Base-by-base conservation (phyloP, 768 basidiomycete genomes). In the Fibroporia radiculosa region DNA sequence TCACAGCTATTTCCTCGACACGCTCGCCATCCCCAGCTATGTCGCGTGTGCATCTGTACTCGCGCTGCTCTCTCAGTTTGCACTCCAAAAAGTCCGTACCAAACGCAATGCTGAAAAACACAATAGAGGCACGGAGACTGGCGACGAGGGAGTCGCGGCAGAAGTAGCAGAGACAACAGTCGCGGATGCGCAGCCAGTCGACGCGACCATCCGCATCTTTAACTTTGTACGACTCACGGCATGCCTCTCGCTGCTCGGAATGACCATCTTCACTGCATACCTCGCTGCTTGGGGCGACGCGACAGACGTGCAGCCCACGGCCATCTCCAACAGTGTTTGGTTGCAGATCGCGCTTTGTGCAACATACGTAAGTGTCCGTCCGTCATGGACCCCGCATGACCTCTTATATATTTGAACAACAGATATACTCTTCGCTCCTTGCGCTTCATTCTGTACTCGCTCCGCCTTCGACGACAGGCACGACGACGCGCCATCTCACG, bases 251-350 rank as follows among this genome's bases (percentile, higher is more conserved):
- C 66, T 82, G n/a, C 62, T 82, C 19, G 70, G 61, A 3, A 56
- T 82, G 12, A 74, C 73, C 6, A 59, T 74, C 40, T 68, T 69
- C 3, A 65, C 71, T 16, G n/a, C n/a, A n/a, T n/a, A n/a, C n/a
- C n/a, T n/a, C n/a, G n/a, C n/a, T n/a, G n/a, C n/a, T n/a, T n/a
- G n/a, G n/a, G n/a, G n/a, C n/a, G n/a, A n/a, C n/a, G 55, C 74
- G 32, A 49, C 69, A 20, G 42, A 31, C 29, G n/a, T 10, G 10
- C 8, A 10, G 10, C n/a, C 29, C 10, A 10, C 29, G 29, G 29
- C 10, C 10, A 31, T 8, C 10, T n/a, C 29, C n/a, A 8, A 31
- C 10, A 10, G 10, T n/a, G 29, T n/a, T 63, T n/a, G 61, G 29
- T 16, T 49, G 32, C 25, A 45, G 23, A 14, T 53, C 33, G 50